phyloP scores from a whole-genome alignment of 176 grass and related monocot species.

The Metroxylon sagu region DNA sequence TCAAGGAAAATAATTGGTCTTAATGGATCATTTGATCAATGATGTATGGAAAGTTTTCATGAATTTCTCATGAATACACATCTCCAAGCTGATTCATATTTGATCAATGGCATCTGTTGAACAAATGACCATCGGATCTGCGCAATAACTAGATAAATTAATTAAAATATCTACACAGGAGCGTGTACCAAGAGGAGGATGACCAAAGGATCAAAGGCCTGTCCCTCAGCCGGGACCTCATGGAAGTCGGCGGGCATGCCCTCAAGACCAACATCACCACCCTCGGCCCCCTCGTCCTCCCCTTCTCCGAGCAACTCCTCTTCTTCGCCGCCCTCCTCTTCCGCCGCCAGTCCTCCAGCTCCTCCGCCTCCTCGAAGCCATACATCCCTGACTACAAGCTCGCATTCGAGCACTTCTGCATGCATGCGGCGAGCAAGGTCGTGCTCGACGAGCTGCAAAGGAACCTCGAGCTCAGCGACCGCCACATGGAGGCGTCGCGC shows the following conservation, averaged over 20 bases:
- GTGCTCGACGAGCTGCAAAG: constrained; percentile 88
- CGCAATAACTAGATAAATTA: no score
- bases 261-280: constrained; percentile 99
- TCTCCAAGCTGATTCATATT: no score
- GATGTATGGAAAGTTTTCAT: no score
- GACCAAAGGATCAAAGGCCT: constrained; percentile 87
- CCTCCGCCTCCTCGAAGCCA: constrained; percentile 35
- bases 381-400: constrained; percentile 99
- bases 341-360: constrained; percentile 67
- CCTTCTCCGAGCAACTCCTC: constrained; percentile 89
- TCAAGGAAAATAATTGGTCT: no score
- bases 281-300: constrained; percentile 76
- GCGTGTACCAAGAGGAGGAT: constrained; percentile 98
- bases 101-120: no score
- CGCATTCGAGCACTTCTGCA: constrained; percentile 97
- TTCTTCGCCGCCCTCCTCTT: constrained; percentile 90
- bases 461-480: constrained; percentile 65
- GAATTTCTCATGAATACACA: no score
- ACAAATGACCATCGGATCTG: no score
- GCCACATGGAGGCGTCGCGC: constrained; percentile 77
- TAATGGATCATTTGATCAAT: no score
- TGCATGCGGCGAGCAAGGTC: constrained; percentile 83
- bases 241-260: constrained; percentile 87
- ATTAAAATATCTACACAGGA: constrained; percentile 7
- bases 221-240: constrained; percentile 84